These are phyloP conservation scores for Psilocybe tampanensis DNA, from an alignment of 768 basidiomycete genomes.

Conservation along the genomic window DNA sequence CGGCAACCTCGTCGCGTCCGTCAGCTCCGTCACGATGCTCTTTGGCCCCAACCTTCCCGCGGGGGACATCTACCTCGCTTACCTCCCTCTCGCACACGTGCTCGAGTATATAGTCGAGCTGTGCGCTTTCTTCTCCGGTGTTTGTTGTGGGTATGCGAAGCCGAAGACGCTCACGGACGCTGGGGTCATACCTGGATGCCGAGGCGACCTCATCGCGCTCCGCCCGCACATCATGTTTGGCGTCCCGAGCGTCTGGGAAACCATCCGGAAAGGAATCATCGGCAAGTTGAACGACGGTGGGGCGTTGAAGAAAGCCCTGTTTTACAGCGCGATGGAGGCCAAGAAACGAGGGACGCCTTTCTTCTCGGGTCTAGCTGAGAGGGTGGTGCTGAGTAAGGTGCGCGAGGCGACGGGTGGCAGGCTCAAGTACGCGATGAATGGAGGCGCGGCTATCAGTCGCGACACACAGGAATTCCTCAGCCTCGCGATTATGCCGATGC, in stretches of 20 bases:
- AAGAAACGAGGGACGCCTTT: constrained; percentile 67
- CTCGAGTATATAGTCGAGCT: constrained; percentile 89
- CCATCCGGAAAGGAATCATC: constrained; percentile 87
- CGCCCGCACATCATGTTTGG: constrained; percentile 81
- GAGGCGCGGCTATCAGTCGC: constrained; percentile 75
- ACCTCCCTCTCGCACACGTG: constrained; percentile 87
- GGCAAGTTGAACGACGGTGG: constrained; percentile 67
- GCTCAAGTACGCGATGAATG: constrained; percentile 69
- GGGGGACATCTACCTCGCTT: constrained; percentile 73
- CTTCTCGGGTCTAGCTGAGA: constrained; percentile 61
- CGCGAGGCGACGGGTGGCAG: constrained; percentile 77
- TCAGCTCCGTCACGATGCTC: constrained; percentile 67
- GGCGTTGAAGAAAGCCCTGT: constrained; percentile 60
- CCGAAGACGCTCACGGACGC: constrained; percentile 89
- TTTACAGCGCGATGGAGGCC: constrained; percentile 66
- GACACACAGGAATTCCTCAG: constrained; percentile 86
- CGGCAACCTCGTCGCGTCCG: constrained; percentile 74
- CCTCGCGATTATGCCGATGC: constrained; percentile 66
- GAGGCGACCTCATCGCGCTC: constrained; percentile 78
- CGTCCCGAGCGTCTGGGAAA: constrained; percentile 91
- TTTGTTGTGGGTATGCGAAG: constrained; percentile 78
- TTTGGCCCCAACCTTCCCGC: constrained; percentile 54
- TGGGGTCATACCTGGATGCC: constrained; percentile 68
- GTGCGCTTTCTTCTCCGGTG: constrained; percentile 61
- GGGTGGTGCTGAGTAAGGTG: constrained; percentile 68